Evolutionary conservation across 148 eudicot genomes (phyloP).

Genomic region (Heliamphora exappendiculata): DNA sequence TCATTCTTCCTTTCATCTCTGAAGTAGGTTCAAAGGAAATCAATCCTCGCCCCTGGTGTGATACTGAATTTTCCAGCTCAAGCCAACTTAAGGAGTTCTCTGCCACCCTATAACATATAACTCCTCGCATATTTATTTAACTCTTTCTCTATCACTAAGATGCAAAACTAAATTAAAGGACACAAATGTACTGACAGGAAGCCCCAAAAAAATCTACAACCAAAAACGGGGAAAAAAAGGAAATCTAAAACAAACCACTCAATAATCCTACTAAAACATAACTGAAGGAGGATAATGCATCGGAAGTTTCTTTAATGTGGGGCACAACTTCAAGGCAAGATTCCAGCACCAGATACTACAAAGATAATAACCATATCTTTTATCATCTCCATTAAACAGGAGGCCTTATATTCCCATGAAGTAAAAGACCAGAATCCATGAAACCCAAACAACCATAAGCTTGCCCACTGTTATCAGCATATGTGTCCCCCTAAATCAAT

Average conservation of each 20-base stretch:
- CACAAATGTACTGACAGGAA: no score
- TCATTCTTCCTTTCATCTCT: no score
- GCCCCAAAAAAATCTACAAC: neutral
- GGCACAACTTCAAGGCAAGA: neutral
- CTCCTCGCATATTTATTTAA: neutral
- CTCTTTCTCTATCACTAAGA: neutral
- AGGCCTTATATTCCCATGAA: neutral
- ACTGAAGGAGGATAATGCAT: neutral
- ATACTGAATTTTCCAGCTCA: neutral
- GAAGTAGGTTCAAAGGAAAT: no score
- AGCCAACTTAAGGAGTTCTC: neutral
- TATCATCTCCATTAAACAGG: neutral
- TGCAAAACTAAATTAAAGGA: neutral
- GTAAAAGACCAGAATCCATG: neutral
- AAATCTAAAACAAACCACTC: neutral
- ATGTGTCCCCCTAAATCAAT: no score
- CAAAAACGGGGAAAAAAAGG: neutral
- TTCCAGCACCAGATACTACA: neutral
- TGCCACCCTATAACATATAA: neutral
- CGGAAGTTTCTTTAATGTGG: neutral
- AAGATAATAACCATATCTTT: neutral
- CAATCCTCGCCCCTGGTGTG: no score
- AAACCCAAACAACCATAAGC: neutral
- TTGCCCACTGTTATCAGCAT: neutral
- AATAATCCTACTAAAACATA: neutral